A percentile compares a stretch with the other conserved stretches of the same genome.
These are phyloP conservation scores for Sarocladium strictum DNA, from an alignment of 2,329 filamentous ascomycete genomes.

Conservation along the genomic window DNA sequence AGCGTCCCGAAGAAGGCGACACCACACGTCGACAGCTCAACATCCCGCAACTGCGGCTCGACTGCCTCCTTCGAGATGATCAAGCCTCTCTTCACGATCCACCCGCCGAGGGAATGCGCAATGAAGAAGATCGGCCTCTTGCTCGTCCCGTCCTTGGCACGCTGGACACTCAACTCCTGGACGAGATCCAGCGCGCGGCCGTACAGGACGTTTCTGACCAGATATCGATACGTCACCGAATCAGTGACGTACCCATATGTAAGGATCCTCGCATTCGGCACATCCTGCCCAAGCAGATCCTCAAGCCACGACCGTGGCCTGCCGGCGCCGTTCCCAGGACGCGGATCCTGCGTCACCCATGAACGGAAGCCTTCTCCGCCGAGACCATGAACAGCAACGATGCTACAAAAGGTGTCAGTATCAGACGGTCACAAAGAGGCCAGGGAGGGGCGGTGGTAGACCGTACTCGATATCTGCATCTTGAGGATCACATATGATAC, in stretches of 20 bases:
- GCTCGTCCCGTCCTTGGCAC: conserved; percentile 15
- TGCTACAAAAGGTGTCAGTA: conserved; percentile 13
- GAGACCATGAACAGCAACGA: conserved; percentile 22
- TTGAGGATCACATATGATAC: conserved; percentile 16
- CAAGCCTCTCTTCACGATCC: conserved; percentile 23
- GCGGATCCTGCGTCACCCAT: conserved; percentile 18
- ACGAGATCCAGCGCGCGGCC: conserved; percentile 19
- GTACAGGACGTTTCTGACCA: conserved; percentile 19
- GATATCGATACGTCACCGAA: conserved; percentile 17
- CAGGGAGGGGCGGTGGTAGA: not conserved
- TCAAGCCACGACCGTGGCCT: conserved; percentile 19
- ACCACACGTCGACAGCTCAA: conserved; percentile 21
- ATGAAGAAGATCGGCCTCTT: conserved; percentile 21
- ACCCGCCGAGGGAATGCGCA: conserved; percentile 21
- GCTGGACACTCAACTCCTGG: conserved; percentile 15
- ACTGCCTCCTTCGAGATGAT: conserved; percentile 22
- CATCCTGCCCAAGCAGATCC: conserved; percentile 17
- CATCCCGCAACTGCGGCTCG: conserved; percentile 15
- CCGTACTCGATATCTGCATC: conserved; percentile 20
- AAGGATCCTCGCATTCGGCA: conserved; percentile 21
- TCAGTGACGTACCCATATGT: conserved; percentile 20
- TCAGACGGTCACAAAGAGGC: not conserved
- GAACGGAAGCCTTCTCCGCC: conserved; percentile 20
- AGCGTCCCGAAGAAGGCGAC: conserved; percentile 22
- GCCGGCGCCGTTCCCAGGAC: not conserved